Evolutionary conservation across 768 basidiomycete species (phyloP).

Genomic region (Xanthoconium purpureum): DNA sequence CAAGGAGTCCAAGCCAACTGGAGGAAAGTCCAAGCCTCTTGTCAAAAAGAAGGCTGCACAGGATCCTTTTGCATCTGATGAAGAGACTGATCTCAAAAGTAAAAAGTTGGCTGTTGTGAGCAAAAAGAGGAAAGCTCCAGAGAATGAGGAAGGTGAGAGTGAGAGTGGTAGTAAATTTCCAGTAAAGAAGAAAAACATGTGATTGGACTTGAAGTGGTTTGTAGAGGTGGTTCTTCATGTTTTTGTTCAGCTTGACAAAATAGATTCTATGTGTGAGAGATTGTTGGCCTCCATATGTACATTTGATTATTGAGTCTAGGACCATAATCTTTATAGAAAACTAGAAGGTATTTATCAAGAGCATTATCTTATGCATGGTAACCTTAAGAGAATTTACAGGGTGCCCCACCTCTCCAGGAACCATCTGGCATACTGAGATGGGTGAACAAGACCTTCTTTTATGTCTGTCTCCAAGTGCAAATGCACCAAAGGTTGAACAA

Average conservation of each 20-base stretch:
- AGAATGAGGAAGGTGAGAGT: slow-evolving; percentile 27
- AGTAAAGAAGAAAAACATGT: slow-evolving; percentile 39
- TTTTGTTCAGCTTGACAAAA: background rate
- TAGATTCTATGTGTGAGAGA: background rate
- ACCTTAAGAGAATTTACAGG: background rate
- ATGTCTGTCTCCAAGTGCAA: background rate
- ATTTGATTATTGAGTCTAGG: too few species aligned
- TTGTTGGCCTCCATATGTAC: too few species aligned
- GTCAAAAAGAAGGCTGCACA: slow-evolving; percentile 42
- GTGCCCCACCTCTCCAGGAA: slow-evolving; percentile 8
- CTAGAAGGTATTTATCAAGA: too few species aligned
- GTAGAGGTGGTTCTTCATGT: background rate
- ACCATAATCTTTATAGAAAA: too few species aligned
- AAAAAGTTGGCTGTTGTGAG: slow-evolving; percentile 10
- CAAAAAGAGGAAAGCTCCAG: slow-evolving; percentile 16
- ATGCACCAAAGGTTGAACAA: slow-evolving; percentile 19
- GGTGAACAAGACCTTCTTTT: background rate
- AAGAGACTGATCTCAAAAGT: slow-evolving; percentile 24
- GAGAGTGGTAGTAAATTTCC: slow-evolving; percentile 24
- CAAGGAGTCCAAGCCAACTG: slow-evolving; percentile 16
- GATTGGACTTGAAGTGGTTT: background rate
- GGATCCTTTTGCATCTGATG: slow-evolving; percentile 59
- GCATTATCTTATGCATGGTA: background rate
- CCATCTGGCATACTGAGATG: slow-evolving; percentile 4
- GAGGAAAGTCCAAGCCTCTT: slow-evolving; percentile 40